phyloP scores from a whole-genome alignment of 805 yeast species.

The Yarrowia sp. region DNA sequence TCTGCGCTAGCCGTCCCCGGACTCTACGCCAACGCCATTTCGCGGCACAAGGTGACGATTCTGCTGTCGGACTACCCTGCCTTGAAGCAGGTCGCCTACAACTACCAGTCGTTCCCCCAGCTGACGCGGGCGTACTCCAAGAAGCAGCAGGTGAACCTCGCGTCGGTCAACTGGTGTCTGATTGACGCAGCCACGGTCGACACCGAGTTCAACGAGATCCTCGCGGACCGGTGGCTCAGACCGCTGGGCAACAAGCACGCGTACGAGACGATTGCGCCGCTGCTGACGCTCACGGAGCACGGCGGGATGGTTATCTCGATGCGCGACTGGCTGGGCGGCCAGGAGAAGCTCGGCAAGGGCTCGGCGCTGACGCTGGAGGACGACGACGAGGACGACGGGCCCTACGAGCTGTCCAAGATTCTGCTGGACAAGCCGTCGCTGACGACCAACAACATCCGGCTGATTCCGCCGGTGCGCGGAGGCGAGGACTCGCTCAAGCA shows the following conservation, averaged over 20 bases:
- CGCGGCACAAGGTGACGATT: constrained; percentile 67
- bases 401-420: constrained; percentile 58
- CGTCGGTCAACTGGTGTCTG: constrained; percentile 82
- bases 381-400: constrained; percentile 43
- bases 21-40: constrained; percentile 74
- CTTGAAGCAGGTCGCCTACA: constrained; percentile 84
- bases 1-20: constrained; percentile 76
- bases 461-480: constrained; percentile 53
- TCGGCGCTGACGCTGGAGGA: constrained; percentile 38
- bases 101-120: constrained; percentile 87
- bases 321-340: constrained; percentile 84
- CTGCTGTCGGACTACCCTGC: constrained; percentile 84
- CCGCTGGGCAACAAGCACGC: constrained; percentile 85
- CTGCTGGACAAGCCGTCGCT: constrained; percentile 70
- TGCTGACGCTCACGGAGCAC: constrained; percentile 83
- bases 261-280: constrained; percentile 77
- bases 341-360: constrained; percentile 56
- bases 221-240: constrained; percentile 83
- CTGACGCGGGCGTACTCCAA: constrained; percentile 77
- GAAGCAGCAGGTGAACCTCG: constrained; percentile 69
- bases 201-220: constrained; percentile 85
- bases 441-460: constrained; percentile 66
- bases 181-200: constrained; percentile 87
- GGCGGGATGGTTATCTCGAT: constrained; percentile 94
- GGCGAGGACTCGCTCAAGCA: constrained; percentile 46